These are phyloP conservation scores for Trichoderma erinaceum DNA, from an alignment of 495 filamentous ascomycete species.

Conservation along the genomic window DNA sequence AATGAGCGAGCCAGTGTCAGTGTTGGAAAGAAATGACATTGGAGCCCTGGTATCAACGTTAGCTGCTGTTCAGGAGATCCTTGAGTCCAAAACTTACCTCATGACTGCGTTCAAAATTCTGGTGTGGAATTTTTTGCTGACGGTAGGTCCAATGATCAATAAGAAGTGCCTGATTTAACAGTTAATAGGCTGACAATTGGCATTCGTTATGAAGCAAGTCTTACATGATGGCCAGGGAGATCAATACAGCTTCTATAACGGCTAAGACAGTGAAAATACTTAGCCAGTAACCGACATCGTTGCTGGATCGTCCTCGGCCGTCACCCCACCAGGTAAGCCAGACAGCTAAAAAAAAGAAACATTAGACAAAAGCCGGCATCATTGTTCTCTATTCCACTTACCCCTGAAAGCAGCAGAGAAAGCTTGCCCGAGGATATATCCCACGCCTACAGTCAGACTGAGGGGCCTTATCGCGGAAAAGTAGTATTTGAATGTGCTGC, in stretches of 20 bases:
- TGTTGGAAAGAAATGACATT: slow-evolving; percentile 21
- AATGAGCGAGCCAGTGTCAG: slow-evolving; percentile 22
- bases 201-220: background rate
- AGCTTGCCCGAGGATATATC: background rate
- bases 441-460: background rate
- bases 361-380: background rate
- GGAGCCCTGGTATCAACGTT: slow-evolving; percentile 17
- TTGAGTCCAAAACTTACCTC: slow-evolving; percentile 2
- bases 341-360: slow-evolving; percentile 14
- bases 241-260: slow-evolving; percentile 15
- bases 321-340: slow-evolving; percentile 20
- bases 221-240: slow-evolving; percentile 17
- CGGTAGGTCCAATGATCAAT: slow-evolving; percentile 18
- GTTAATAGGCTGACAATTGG: background rate
- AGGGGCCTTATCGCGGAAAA: background rate
- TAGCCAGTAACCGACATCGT: slow-evolving; percentile 17
- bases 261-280: slow-evolving; percentile 19
- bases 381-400: background rate
- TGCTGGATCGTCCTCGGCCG: slow-evolving; percentile 10
- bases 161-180: slow-evolving; percentile 12
- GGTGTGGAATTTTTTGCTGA: slow-evolving; percentile 17
- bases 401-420: background rate
- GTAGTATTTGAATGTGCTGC: slow-evolving; percentile 12
- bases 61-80: background rate
- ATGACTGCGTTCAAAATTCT: slow-evolving; percentile 19